phyloP scores from a whole-genome alignment of 306 rosid genomes.

The Casuarina glauca region DNA sequence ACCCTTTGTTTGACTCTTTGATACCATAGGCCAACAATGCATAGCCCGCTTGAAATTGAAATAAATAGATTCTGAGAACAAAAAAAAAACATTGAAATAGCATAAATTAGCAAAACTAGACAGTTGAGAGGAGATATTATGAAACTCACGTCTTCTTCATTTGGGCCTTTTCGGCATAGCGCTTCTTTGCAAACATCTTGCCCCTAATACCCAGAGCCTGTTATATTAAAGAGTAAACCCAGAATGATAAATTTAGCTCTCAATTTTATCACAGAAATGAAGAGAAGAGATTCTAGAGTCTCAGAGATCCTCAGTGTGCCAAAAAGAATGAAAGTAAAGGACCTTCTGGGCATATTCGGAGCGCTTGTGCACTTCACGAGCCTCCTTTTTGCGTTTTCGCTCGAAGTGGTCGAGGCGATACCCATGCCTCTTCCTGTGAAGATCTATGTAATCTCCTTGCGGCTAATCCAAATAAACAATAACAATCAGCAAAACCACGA shows the following conservation, averaged over 20 bases:
- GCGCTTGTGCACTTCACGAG: constrained; percentile 81
- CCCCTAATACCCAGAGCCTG: constrained; percentile 86
- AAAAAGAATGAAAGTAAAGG: neutral
- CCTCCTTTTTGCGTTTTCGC: constrained; percentile 93
- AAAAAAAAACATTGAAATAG: neutral
- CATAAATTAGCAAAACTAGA: neutral
- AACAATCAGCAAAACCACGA: neutral
- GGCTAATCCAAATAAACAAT: constrained; percentile 49
- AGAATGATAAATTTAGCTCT: neutral
- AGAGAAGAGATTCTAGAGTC: no score
- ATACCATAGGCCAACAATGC: neutral
- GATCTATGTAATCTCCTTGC: constrained; percentile 97
- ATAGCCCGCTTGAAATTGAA: neutral
- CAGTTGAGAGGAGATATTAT: neutral
- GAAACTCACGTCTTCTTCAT: constrained; percentile 86
- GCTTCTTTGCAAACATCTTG: constrained; percentile 77
- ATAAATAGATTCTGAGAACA: neutral
- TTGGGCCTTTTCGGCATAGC: constrained; percentile 80
- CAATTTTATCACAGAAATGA: neutral
- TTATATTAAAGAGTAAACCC: constrained; percentile 18
- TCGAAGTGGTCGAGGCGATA: constrained; percentile 76
- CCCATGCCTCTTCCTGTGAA: constrained; percentile 84
- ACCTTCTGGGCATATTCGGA: constrained; percentile 88
- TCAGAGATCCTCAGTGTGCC: neutral
- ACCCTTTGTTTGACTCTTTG: neutral